These are phyloP conservation scores for Vigna radiata DNA, from an alignment of 306 rosid genomes.

Conservation along the genomic window DNA sequence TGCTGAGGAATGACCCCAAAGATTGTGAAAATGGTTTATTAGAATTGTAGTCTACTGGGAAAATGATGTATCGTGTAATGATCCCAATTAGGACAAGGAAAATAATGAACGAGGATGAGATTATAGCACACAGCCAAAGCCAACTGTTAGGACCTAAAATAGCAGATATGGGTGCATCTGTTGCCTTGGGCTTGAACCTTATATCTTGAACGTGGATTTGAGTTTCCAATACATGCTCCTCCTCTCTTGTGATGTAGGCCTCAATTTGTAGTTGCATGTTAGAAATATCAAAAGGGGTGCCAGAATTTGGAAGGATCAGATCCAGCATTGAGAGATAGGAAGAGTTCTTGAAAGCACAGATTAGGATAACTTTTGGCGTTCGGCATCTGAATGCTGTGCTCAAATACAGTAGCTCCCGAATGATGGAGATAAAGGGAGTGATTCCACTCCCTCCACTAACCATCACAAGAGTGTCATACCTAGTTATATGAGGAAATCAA, in stretches of 20 bases:
- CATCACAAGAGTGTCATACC: conserved; percentile 68
- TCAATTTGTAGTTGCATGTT: conserved; percentile 58
- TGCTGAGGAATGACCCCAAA: conserved; percentile 47
- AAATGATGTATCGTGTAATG: conserved; percentile 58
- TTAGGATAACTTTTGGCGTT: conserved; percentile 59
- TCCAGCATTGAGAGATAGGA: conserved; percentile 63
- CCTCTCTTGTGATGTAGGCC: conserved; percentile 70
- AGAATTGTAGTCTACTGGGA: conserved; percentile 65
- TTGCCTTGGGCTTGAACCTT: conserved; percentile 58
- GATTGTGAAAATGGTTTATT: conserved; percentile 50
- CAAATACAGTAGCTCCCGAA: conserved; percentile 56
- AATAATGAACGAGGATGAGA: conserved; percentile 62
- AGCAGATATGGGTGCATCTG: conserved; percentile 57
- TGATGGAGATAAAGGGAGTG: conserved; percentile 76
- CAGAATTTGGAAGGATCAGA: conserved; percentile 61
- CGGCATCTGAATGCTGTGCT: conserved; percentile 36
- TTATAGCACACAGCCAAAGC: conserved; percentile 72
- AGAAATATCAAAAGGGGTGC: conserved; percentile 47
- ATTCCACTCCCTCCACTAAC: conserved; percentile 86
- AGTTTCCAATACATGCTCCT: conserved; percentile 36
- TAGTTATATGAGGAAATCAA: conserved; percentile 22
- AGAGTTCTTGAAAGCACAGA: conserved; percentile 60
- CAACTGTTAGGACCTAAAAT: conserved; percentile 64
- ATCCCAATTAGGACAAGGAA: conserved; percentile 59
- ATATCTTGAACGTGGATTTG: conserved; percentile 30